Percentiles rank a stretch among this genome's conserved stretches.
Conservation (phyloP, 176 grass and related monocot species). For the Ensete ventricosum region DNA sequence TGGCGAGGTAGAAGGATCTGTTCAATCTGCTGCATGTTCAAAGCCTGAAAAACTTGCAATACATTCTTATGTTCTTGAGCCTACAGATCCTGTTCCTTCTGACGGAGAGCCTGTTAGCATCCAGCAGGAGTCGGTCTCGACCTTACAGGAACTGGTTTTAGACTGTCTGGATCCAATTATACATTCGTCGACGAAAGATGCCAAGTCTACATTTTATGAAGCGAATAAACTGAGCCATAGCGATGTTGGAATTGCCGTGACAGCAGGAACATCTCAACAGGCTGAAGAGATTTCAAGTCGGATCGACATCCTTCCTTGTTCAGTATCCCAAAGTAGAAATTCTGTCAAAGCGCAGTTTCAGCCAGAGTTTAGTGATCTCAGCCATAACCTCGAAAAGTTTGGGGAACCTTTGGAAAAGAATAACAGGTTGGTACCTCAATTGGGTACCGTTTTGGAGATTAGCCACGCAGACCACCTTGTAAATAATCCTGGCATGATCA, state of each 20-base stretch:
- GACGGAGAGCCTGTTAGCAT: conserved; percentile 23
- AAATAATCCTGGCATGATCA: conserved; percentile 42
- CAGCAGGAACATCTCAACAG: conserved; percentile 1
- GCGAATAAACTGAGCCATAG: conserved; percentile 15
- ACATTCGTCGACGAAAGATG: conserved; percentile 5
- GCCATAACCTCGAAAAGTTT: conserved; percentile 25
- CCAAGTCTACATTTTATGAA: conserved; percentile 29
- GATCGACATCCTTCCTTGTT: background rate
- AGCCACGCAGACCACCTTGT: conserved; percentile 39
- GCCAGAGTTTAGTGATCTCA: conserved; percentile 22
- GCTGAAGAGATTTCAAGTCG: conserved; percentile 12
- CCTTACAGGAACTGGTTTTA: conserved; percentile 23
- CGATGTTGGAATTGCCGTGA: conserved; percentile 3
- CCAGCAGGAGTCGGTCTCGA: conserved; percentile 25
- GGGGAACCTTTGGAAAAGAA: conserved; percentile 46
- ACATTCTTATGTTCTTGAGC: conserved; percentile 22
- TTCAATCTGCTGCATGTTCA: conserved; percentile 11
- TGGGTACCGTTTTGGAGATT: conserved; percentile 29
- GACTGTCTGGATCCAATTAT: background rate
- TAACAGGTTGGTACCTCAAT: conserved; percentile 49
- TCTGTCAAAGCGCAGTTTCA: conserved; percentile 25
- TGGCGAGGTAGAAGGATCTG: conserved; percentile 18
- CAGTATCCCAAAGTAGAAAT: conserved; percentile 33
- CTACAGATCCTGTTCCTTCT: conserved; percentile 30
- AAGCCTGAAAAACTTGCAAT: background rate